Evolutionary conservation across 192 early-diverging fungal species (phyloP).

Genomic region (Phycomyces nitens): DNA sequence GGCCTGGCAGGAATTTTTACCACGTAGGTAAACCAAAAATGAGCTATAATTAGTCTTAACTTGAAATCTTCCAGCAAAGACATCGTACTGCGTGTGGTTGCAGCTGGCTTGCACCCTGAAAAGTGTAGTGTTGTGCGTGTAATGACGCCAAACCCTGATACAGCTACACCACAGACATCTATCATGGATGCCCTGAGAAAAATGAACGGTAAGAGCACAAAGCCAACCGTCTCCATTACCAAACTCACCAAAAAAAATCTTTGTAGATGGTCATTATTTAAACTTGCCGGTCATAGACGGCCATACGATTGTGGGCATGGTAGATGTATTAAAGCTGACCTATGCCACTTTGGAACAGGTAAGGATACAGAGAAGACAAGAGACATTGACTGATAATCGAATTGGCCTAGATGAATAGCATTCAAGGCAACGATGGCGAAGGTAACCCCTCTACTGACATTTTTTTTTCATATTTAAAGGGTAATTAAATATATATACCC

Average conservation of each 20-base stretch:
- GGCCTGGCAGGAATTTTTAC: conserved; percentile 90
- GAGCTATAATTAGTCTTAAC: neutral
- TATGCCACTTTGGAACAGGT: conserved; percentile 82
- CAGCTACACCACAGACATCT: conserved; percentile 62
- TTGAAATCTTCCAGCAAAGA: conserved; percentile 43
- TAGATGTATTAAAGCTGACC: conserved; percentile 80
- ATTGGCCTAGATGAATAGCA: conserved; percentile 41
- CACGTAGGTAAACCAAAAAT: conserved; percentile 1
- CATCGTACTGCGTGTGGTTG: conserved; percentile 84
- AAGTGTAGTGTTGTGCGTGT: conserved; percentile 94
- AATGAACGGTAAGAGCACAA: conserved; percentile 78
- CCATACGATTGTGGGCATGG: conserved; percentile 69
- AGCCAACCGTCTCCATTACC: too few relatives aligned
- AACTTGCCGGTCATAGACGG: conserved; percentile 78
- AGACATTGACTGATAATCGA: neutral
- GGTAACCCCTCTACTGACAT: conserved; percentile 24
- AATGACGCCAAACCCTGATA: conserved; percentile 92
- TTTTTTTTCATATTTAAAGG: neutral
- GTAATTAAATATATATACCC: neutral
- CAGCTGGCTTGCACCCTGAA: conserved; percentile 81
- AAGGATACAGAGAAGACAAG: conserved; percentile 21
- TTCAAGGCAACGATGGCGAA: conserved; percentile 45
- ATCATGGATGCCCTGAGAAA: conserved; percentile 80
- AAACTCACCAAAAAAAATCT: neutral
- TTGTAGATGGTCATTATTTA: conserved; percentile 73